These are phyloP conservation scores for Globisporangium paroecandrum DNA, from an alignment of 352 stramenopile species.

Conservation along the genomic window DNA sequence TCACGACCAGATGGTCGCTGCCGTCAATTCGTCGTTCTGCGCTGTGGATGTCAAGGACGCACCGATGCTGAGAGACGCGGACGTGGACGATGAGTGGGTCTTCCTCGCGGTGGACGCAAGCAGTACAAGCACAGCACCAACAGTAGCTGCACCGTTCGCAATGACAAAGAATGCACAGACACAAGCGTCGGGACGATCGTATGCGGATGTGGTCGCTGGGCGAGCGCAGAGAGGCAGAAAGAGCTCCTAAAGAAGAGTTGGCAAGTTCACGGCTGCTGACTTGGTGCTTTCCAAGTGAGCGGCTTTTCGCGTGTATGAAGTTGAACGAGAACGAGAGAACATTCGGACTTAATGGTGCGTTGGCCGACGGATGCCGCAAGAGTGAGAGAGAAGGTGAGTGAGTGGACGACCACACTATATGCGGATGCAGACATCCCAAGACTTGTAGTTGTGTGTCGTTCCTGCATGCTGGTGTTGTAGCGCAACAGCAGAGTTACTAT, in stretches of 20 bases:
- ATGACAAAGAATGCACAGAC: neutral
- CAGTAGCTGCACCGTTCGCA: neutral
- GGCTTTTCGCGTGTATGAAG: neutral
- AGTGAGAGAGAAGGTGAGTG: neutral
- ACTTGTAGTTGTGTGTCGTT: neutral
- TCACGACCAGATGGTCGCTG: neutral
- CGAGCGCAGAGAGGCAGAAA: neutral
- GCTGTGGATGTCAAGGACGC: neutral
- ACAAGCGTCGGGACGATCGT: conserved; percentile 17
- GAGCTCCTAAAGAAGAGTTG: neutral
- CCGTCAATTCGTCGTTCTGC: neutral
- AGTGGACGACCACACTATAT: too few relatives aligned
- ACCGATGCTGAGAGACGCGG: neutral
- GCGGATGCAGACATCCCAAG: neutral
- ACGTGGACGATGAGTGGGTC: conserved; percentile 15
- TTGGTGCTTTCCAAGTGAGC: neutral
- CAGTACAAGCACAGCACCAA: neutral
- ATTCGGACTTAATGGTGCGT: neutral
- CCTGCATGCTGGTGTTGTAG: neutral
- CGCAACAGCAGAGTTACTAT: neutral
- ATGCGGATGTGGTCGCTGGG: conserved; percentile 30
- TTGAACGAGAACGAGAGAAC: neutral
- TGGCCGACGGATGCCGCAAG: neutral
- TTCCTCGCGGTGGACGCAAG: conserved; percentile 2
- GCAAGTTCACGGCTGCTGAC: neutral